Evolutionary conservation across 495 filamentous ascomycete species (phyloP).

Genomic region (Sporormia fimetaria): DNA sequence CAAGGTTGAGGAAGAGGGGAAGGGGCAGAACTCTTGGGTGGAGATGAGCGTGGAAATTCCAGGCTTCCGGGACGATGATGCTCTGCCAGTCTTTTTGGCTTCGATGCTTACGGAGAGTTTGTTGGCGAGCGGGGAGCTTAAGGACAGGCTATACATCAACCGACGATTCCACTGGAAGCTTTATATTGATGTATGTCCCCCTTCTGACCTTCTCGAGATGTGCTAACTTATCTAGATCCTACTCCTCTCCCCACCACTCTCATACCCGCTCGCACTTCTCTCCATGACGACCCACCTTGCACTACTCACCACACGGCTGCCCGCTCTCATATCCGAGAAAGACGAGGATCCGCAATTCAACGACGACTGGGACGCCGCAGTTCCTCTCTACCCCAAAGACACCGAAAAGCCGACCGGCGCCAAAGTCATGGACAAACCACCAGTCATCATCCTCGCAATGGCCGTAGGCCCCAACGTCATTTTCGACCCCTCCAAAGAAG

Average conservation of each 20-base stretch:
- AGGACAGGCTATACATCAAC: conserved; percentile 68
- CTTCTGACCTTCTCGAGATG: background rate
- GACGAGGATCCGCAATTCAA: conserved; percentile 97
- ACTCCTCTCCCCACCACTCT: conserved; percentile 79
- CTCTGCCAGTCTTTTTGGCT: conserved; percentile 71
- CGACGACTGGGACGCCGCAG: conserved; percentile 86
- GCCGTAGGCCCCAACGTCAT: conserved; percentile 78
- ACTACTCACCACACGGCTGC: conserved; percentile 78
- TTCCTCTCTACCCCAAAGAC: conserved; percentile 58
- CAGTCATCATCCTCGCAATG: conserved; percentile 81
- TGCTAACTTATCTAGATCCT: conserved; percentile 52
- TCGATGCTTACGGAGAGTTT: conserved; percentile 84
- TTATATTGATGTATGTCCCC: conserved; percentile 73
- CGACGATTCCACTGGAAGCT: conserved; percentile 87
- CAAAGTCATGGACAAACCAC: conserved; percentile 41
- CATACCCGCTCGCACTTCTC: conserved; percentile 84
- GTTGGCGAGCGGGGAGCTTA: conserved; percentile 61
- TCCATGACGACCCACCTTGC: conserved; percentile 91
- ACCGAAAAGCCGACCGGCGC: background rate
- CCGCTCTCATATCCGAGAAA: conserved; percentile 65
- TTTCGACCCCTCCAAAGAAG: conserved; percentile 83
- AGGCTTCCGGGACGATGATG: conserved; percentile 80
- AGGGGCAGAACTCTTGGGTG: conserved; percentile 54
- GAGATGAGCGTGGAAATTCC: conserved; percentile 79
- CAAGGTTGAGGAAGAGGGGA: conserved; percentile 25